Base-by-base conservation (phyloP, 768 basidiomycete genomes). In the Mycena rosella region DNA sequence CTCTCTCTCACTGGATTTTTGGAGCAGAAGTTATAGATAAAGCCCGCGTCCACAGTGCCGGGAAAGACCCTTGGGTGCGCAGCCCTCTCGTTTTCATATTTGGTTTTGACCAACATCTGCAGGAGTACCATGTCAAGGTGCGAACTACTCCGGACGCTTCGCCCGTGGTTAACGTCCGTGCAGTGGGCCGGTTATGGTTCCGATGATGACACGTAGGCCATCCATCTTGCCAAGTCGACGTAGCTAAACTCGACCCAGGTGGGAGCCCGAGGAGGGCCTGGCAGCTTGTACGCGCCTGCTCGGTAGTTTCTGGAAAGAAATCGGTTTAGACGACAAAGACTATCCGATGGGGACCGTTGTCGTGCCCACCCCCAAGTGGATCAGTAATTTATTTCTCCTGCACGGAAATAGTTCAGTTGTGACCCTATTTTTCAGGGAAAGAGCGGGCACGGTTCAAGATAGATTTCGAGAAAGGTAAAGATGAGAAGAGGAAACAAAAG, bases 141-240 rank as follows among this genome's bases (percentile, higher is more conserved):
- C n/a, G 34, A 38, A 29, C 42, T 26, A 42, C 36, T 40, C 20
- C n/a, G 17, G 3, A 38, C n/a, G 20, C 13, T 26, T 40, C 17
- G 15, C 5, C 27, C 29, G 26, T 47, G 5, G 15, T 32, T 67
- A 24, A 54, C 26, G 24, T 62, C 34, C n/a, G 7, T 40, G 36
- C 85, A 88, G 87, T 88, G 87, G 87, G 84, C 77, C 1, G 83
- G 82, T 15, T 88, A 87, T 65, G 75, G 62, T 53, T 81, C 82
- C 3, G 80, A 78, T 8, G 78, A 79, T 0, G 80, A 87, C 62
- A 84, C 79, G 87, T 88, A 87, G 85, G 84, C 77, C 7, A 80
- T 81, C 18, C 85, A 86, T 65, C 72, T 62, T 53, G 78, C 80
- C 1, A 79, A 79, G 3, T 78, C 84, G 54, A 83, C 78, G 84